Percentiles rank a stretch among this genome's conserved stretches.
Conservation (phyloP, 176 grass and related monocot genomes). For the Zoysia pacifica region DNA sequence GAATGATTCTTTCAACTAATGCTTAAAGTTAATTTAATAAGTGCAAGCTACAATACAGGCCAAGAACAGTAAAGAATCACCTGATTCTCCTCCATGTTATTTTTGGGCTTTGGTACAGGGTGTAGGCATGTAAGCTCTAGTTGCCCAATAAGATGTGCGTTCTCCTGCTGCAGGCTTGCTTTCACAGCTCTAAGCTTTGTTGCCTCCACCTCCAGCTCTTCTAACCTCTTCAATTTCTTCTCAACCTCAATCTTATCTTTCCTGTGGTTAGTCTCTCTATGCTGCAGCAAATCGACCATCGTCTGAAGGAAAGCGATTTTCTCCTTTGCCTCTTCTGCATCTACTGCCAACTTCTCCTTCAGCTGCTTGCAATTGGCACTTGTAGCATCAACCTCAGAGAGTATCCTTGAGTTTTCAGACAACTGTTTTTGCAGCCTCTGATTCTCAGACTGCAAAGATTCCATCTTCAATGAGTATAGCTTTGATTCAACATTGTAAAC, state of each 20-base stretch:
- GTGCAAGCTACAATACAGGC: constrained; percentile 39
- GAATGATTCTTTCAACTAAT: constrained; percentile 26
- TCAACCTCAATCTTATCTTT: constrained; percentile 44
- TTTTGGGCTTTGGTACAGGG: constrained; percentile 50
- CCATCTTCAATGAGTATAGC: constrained; percentile 70
- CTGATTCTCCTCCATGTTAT: constrained; percentile 40
- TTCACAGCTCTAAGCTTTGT: constrained; percentile 58
- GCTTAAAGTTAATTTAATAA: constrained; percentile 33
- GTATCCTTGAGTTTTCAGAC: constrained; percentile 47
- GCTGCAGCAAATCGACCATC: constrained; percentile 41
- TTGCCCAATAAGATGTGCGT: constrained; percentile 58
- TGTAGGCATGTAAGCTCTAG: constrained; percentile 54
- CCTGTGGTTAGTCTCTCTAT: constrained; percentile 36
- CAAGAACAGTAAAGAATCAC: constrained; percentile 51
- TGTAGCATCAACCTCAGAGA: constrained; percentile 60
- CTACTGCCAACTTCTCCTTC: constrained; percentile 53
- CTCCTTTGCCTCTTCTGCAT: constrained; percentile 61
- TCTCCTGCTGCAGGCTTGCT: constrained; percentile 66
- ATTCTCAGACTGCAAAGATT: constrained; percentile 82
- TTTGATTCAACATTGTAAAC: constrained; percentile 75
- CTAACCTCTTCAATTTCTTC: constrained; percentile 51
- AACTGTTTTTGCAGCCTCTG: constrained; percentile 58
- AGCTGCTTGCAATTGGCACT: constrained; percentile 63
- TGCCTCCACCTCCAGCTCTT: constrained; percentile 65
- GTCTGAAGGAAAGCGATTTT: constrained; percentile 56